phyloP scores from a whole-genome alignment of 108 stramenopile genomes.

The Chaetoceros muelleri region DNA sequence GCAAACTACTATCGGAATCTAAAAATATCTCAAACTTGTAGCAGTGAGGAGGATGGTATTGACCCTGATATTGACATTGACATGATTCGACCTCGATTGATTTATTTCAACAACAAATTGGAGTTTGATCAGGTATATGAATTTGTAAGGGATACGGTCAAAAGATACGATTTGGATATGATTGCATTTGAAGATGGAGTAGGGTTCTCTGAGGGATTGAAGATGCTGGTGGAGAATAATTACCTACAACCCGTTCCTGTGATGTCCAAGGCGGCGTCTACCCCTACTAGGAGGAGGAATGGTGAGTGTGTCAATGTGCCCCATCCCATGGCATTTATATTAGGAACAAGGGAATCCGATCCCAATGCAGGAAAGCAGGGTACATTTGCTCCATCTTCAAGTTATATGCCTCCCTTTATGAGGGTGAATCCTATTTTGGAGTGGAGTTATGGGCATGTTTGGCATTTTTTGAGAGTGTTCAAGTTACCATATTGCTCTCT shows the following conservation, averaged over 20 bases:
- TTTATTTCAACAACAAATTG: slow-evolving; percentile 74
- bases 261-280: background rate
- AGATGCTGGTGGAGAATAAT: slow-evolving; percentile 55
- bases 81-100: slow-evolving; percentile 47
- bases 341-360: slow-evolving; percentile 90
- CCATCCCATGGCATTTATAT: slow-evolving; percentile 81
- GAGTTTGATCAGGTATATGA: slow-evolving; percentile 68
- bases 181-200: slow-evolving; percentile 62
- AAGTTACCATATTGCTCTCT: slow-evolving; percentile 87
- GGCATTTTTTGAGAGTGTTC: slow-evolving; percentile 84
- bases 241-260: background rate
- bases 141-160: slow-evolving; percentile 49
- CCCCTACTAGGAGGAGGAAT: slow-evolving; percentile 9
- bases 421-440: slow-evolving; percentile 92
- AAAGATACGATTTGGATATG: slow-evolving; percentile 84
- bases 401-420: slow-evolving; percentile 98
- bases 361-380: slow-evolving; percentile 87
- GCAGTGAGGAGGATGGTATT: too few relatives aligned
- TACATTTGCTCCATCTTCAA: slow-evolving; percentile 57
- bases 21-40: slow-evolving; percentile 9
- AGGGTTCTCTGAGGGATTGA: slow-evolving; percentile 46
- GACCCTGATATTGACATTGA: slow-evolving; percentile 6
- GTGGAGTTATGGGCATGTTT: slow-evolving; percentile 89
- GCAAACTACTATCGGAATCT: slow-evolving; percentile 58
- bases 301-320: slow-evolving; percentile 1